Base-by-base conservation (phyloP, 805 yeast species). In the Candida krabiensis region DNA sequence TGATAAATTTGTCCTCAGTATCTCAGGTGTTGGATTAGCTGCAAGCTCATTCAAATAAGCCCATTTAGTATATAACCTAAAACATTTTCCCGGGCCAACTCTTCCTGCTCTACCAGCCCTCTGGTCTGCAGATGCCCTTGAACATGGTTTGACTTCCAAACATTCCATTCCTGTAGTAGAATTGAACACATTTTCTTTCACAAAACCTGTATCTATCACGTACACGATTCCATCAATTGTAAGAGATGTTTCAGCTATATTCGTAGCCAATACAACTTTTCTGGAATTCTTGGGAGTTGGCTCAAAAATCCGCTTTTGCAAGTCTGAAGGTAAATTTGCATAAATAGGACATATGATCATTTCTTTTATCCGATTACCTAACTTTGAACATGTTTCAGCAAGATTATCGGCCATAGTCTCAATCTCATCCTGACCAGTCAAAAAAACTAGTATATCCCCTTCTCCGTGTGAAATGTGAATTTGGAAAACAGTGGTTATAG, bases 31-130 rank as follows among this genome's bases (percentile, higher is more conserved):
- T 1, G 96, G 87, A 55, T 81, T 83, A 2, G 76, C 69, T 9
- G 83, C 83, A 57, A 93, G 67, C 50, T 91, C 98, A 49, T 83
- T 73, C 45, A 77, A 70, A 51, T 77, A 93, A 0, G 93, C 80
- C 75, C 84, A 73, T 56, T 87, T 86, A 0, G 99, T 91, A 57
- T 80, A 93, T 16, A 93, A 66, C 26, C 99, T 61, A 55, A 84
- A 93, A 63, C 98, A 93, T 57, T 87, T 86, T 13, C 99, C 99
- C 0, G 98, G 96, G 1, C 96, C 90, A 6, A 95, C 89, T 69
- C 99, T 82, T 28, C 99, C 99, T 5, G 98, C 99, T 69, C 99
- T 79, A 58, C 99, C 99, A 1, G 96, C 90, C 55, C 99, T 72
- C 64, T 93, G 99, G 53, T 88, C 90, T 0, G 96, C 97, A 29